Conservation (phyloP, 2,329 filamentous ascomycete species). For the Didymella keratinophila region DNA sequence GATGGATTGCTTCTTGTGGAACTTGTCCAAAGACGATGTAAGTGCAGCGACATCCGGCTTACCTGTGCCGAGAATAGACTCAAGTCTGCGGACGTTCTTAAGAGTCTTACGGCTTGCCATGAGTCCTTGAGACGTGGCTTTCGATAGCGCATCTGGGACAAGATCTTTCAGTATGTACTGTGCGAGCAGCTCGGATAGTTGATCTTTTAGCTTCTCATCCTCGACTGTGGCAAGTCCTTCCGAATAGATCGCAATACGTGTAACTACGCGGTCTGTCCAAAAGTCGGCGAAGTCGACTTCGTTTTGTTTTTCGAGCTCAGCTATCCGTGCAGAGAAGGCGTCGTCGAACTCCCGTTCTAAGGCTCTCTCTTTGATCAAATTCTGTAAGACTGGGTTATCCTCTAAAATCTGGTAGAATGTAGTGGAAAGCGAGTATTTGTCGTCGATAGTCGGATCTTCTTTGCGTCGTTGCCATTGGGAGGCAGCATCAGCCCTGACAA, state of each 20-base stretch:
- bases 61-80: constrained; percentile 29
- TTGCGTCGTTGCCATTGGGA: constrained; percentile 37
- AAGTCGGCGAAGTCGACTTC: constrained; percentile 42
- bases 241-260: constrained; percentile 38
- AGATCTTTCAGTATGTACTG: constrained; percentile 45
- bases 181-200: constrained; percentile 45
- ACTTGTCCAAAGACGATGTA: constrained; percentile 39
- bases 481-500: constrained; percentile 31
- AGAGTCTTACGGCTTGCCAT: constrained; percentile 41
- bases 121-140: constrained; percentile 42
- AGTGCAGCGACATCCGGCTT: constrained; percentile 23
- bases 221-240: constrained; percentile 33
- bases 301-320: constrained; percentile 37
- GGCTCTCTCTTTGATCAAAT: constrained; percentile 30
- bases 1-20: constrained; percentile 46
- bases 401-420: constrained; percentile 22
- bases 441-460: constrained; percentile 29
- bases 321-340: constrained; percentile 36
- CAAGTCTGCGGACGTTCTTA: constrained; percentile 44
- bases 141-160: constrained; percentile 42
- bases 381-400: constrained; percentile 19
- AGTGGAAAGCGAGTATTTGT: constrained; percentile 35
- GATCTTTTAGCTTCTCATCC: constrained; percentile 44
- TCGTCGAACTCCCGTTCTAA: constrained; percentile 33
- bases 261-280: constrained; percentile 44